Percentiles rank a stretch among this genome's conserved stretches.
Evolutionary conservation across 2,329 filamentous ascomycete species (phyloP).

Genomic region (Penicillium sp.): DNA sequence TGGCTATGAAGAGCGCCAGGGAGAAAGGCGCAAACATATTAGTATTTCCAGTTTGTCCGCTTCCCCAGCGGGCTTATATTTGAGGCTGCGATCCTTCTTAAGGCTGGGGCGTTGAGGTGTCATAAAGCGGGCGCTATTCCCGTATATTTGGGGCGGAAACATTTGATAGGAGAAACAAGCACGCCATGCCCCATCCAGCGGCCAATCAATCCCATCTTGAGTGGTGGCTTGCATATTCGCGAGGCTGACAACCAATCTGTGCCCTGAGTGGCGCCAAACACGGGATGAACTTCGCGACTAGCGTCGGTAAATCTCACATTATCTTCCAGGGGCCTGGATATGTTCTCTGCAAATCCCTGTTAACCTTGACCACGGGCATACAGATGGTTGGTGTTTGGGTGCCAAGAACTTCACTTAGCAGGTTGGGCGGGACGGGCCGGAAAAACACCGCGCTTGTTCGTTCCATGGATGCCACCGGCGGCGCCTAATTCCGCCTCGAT

Average conservation of each 20-base stretch:
- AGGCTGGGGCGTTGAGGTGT: neutral
- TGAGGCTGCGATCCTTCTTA: neutral
- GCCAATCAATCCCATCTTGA: neutral
- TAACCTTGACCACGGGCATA: too few species aligned
- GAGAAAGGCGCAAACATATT: neutral
- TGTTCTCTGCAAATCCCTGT: too few species aligned
- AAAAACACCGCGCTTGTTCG: neutral
- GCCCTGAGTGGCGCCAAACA: neutral
- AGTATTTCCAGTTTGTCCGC: neutral
- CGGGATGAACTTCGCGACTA: neutral
- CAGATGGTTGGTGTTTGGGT: neutral
- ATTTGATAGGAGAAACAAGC: slow-evolving; percentile 2
- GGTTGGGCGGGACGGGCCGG: neutral
- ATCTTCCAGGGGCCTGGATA: neutral
- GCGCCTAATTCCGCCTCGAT: neutral
- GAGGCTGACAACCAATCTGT: neutral
- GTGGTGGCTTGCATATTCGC: slow-evolving; percentile 1
- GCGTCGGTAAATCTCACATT: neutral
- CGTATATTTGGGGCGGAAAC: neutral
- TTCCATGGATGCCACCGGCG: neutral
- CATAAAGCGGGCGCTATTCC: too few species aligned
- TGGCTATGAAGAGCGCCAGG: neutral
- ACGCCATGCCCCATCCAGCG: neutral
- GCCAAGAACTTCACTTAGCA: neutral
- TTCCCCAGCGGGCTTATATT: neutral